Evolutionary conservation across 352 stramenopile species (phyloP).

Genomic region (Halophytophthora polymorphica): DNA sequence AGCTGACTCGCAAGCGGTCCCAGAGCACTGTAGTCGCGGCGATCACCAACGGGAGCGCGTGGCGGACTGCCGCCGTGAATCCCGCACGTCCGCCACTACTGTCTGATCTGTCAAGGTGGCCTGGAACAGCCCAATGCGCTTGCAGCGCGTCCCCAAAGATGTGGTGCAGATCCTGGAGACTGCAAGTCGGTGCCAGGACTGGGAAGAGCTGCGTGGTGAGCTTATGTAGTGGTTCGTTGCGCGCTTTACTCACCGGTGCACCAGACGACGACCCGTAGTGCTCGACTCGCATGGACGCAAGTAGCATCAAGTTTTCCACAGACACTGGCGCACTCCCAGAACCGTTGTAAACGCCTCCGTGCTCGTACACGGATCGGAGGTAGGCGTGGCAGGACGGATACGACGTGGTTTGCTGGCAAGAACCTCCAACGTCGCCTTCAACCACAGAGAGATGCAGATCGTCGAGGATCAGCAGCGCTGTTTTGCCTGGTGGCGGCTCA

Average conservation of each 20-base stretch:
- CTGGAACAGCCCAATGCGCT: constrained; percentile 6
- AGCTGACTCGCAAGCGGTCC: constrained; percentile 33
- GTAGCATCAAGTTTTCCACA: constrained; percentile 35
- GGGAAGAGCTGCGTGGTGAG: constrained; percentile 31
- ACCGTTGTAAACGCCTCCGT: constrained; percentile 20
- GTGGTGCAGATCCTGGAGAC: constrained; percentile 26
- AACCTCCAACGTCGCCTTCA: not conserved
- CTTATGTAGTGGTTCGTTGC: constrained; percentile 15
- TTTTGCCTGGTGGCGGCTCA: constrained; percentile 53
- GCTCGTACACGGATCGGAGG: constrained; percentile 34
- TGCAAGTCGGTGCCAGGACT: constrained; percentile 20
- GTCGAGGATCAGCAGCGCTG: constrained; percentile 48
- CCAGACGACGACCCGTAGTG: not conserved
- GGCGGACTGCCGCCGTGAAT: constrained; percentile 15
- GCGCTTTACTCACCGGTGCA: not conserved
- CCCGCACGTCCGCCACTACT: not conserved
- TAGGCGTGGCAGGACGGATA: constrained; percentile 25
- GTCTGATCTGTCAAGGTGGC: not conserved
- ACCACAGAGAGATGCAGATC: constrained; percentile 42
- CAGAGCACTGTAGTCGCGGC: constrained; percentile 49
- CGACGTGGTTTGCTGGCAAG: not conserved
- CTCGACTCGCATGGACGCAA: constrained; percentile 24
- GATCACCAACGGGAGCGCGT: constrained; percentile 25
- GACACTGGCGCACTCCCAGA: constrained; percentile 11
- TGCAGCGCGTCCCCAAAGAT: constrained; percentile 27